Base-by-base conservation (phyloP, 306 rosid species). In the Parietaria judaica region DNA sequence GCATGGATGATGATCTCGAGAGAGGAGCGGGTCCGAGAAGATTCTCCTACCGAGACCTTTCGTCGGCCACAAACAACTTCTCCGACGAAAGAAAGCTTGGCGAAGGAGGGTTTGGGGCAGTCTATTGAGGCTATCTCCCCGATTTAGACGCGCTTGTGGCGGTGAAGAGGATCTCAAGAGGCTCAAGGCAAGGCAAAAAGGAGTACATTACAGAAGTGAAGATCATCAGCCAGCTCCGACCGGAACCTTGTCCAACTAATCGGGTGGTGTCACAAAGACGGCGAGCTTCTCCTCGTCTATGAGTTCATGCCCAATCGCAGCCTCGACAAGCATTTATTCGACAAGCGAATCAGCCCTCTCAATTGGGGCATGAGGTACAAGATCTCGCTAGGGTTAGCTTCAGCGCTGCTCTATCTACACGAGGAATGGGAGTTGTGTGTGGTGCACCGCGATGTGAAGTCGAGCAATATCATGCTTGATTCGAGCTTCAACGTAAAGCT, bases 81-180 rank as follows among this genome's bases (percentile, higher is more conserved):
- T 47, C 64, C 11, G 81, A 71, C 39, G 23, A 45, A 9, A 38
- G 53, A 4, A 81, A 78, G 55, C 79, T 81, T 5, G 86, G 83
- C 0, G 64, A 66, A 17, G 83, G 83, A 8, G 81, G 83, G 8
- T 81, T 81, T 72, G 83, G 86, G 7, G 70, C 60, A 3, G 81
- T 81, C 13, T 78, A 75, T 34, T 65, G 51, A 63, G 86, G 86
- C 6, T 68, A 54, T 12, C 15, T 78, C 5, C 57, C 50, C 34
- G 64, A 69, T 7, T 14, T 56, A n/a, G 52, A 49, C 8, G 52
- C 52, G 14, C 14, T 9, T 3, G 78, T 74, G 45, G 86, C 83
- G 11, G 66, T 81, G 7, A 81, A 81, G 71, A 74, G 64, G 54
- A 45, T 68, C 12, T 77, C 80, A 43, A 61, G 58, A 34, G 14